phyloP scores from a whole-genome alignment of 306 rosid genomes.

The Ormosia semicastrata region DNA sequence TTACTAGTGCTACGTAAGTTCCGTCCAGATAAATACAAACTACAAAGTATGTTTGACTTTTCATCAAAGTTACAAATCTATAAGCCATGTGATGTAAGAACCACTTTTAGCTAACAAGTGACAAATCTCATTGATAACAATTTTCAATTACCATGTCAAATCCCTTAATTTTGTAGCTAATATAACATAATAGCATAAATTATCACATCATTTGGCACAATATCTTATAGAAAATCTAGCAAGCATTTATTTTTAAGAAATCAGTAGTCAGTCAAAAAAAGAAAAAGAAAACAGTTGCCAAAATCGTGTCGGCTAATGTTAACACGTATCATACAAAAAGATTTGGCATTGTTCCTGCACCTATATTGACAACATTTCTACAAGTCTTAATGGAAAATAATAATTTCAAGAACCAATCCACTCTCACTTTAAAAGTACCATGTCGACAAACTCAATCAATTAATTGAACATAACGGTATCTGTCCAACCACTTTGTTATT shows the following conservation, averaged over 20 bases:
- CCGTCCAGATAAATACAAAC: background rate
- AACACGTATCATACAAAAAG: background rate
- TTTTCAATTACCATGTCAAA: background rate
- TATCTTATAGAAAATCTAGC: background rate
- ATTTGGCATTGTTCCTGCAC: background rate
- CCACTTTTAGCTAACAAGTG: background rate
- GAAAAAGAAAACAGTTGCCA: background rate
- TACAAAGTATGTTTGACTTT: background rate
- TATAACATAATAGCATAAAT: background rate
- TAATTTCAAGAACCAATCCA: background rate
- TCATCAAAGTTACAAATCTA: background rate
- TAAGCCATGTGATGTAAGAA: background rate
- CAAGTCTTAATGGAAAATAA: background rate
- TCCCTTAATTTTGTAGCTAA: background rate
- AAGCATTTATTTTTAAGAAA: background rate
- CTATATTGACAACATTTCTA: background rate
- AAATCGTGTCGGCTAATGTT: background rate
- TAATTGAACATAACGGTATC: background rate
- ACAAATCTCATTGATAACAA: background rate
- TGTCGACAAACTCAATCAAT: background rate
- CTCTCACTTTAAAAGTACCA: background rate
- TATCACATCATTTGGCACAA: background rate
- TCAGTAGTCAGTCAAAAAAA: no score
- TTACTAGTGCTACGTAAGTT: background rate
- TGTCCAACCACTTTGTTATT: background rate